Conservation (phyloP, 2,329 filamentous ascomycete species). For the Byssoonygena ceratinophila region DNA sequence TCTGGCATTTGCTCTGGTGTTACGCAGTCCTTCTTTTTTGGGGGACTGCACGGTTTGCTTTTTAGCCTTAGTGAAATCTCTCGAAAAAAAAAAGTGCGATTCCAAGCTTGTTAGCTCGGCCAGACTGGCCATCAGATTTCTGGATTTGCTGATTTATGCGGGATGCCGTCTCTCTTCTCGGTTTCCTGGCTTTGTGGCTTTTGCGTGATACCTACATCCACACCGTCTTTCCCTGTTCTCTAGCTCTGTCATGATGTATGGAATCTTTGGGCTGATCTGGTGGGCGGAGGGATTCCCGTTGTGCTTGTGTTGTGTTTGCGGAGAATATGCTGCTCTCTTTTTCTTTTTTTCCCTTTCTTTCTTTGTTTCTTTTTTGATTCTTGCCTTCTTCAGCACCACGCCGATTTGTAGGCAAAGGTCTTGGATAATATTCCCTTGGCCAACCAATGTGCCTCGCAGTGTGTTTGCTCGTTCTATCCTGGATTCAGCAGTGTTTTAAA, state of each 20-base stretch:
- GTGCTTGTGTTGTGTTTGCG: not conserved
- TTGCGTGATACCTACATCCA: not conserved
- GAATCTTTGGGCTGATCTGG: not conserved
- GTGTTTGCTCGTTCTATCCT: no score
- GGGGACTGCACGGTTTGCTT: not conserved
- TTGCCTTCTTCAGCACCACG: no score
- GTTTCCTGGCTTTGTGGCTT: not conserved
- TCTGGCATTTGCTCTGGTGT: no score
- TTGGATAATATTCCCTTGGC: no score
- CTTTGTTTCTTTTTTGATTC: not conserved
- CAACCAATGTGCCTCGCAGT: no score
- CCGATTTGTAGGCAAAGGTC: no score
- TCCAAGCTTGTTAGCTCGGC: no score
- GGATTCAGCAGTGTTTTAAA: no score
- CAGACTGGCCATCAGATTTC: not conserved
- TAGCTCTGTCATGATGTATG: conserved; percentile 3
- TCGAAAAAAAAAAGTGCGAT: conserved; percentile 1
- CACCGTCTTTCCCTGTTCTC: not conserved
- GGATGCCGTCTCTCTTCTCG: not conserved
- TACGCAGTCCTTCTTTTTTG: not conserved
- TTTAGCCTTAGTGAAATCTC: not conserved
- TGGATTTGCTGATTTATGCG: not conserved
- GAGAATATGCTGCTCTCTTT: not conserved
- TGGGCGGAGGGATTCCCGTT: not conserved
- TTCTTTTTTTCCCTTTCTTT: not conserved